Percentiles rank a stretch among this genome's conserved stretches.
These are phyloP conservation scores for Russula ochroleuca DNA, from an alignment of 768 basidiomycete genomes.

Conservation along the genomic window DNA sequence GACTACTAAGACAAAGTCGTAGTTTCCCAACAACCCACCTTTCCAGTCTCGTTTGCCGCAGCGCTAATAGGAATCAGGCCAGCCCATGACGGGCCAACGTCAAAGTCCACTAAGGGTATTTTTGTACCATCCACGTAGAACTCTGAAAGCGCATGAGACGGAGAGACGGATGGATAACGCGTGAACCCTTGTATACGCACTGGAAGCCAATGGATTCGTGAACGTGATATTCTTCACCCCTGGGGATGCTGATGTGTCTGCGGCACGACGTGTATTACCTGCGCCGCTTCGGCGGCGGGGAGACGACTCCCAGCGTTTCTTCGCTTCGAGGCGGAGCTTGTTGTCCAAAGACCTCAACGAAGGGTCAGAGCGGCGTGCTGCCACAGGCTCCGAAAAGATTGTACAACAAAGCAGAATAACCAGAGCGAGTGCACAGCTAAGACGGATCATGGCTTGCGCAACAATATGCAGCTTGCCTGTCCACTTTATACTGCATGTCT, in stretches of 20 bases:
- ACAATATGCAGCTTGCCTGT: not conserved
- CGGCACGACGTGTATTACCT: not conserved
- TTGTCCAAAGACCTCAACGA: not conserved
- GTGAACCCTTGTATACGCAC: constrained; percentile 35
- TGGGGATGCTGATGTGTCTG: constrained; percentile 8
- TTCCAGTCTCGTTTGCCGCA: constrained; percentile 52
- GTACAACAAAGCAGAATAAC: not conserved
- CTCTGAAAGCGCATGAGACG: constrained; percentile 37
- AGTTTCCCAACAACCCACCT: too few species aligned
- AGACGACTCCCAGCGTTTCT: constrained; percentile 14
- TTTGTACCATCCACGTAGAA: constrained; percentile 64
- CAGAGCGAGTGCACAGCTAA: not conserved
- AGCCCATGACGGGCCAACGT: constrained; percentile 71
- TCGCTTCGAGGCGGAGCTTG: constrained; percentile 16
- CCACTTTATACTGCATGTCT: constrained; percentile 3
- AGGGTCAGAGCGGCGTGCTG: constrained; percentile 7
- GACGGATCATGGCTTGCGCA: not conserved
- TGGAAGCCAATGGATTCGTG: constrained; percentile 57
- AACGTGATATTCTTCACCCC: constrained; percentile 63
- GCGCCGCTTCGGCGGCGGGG: not conserved
- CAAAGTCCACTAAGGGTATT: constrained; percentile 66
- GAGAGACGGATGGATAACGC: not conserved
- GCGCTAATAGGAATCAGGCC: constrained; percentile 67
- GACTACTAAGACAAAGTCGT: too few species aligned
- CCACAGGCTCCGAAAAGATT: not conserved